A percentile compares a stretch with the other conserved stretches of the same genome.
Conservation (phyloP, 148 eudicot species). For the Rhododendron griersonianum region DNA sequence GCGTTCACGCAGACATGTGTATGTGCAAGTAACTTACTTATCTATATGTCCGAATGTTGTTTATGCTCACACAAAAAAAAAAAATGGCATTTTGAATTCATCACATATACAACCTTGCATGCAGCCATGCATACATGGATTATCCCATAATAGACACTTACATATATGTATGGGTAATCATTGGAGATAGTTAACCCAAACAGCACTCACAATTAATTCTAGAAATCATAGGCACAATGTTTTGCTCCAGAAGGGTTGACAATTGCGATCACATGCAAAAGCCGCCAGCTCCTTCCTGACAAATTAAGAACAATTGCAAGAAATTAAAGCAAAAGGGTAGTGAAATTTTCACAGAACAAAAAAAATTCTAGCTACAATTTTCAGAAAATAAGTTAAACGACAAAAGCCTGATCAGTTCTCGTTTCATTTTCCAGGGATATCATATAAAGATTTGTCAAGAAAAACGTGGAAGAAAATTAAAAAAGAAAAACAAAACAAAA, state of each 20-base stretch:
- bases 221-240: neutral
- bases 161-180: neutral
- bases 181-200: neutral
- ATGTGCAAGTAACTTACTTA: neutral
- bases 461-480: too few species aligned
- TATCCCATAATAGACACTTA: neutral
- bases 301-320: neutral
- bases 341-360: neutral
- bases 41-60: neutral
- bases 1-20: neutral
- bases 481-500: too few species aligned
- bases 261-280: neutral
- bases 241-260: neutral
- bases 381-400: neutral
- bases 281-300: neutral
- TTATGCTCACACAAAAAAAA: neutral
- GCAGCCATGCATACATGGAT: neutral
- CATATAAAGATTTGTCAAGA: too few species aligned
- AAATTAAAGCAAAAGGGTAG: neutral
- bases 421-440: neutral
- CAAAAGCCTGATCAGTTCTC: neutral
- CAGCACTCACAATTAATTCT: neutral
- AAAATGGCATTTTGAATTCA: neutral
- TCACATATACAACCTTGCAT: neutral
- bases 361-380: neutral